Conservation (phyloP, 208 protist species). For the Leishmania martiniquensis region DNA sequence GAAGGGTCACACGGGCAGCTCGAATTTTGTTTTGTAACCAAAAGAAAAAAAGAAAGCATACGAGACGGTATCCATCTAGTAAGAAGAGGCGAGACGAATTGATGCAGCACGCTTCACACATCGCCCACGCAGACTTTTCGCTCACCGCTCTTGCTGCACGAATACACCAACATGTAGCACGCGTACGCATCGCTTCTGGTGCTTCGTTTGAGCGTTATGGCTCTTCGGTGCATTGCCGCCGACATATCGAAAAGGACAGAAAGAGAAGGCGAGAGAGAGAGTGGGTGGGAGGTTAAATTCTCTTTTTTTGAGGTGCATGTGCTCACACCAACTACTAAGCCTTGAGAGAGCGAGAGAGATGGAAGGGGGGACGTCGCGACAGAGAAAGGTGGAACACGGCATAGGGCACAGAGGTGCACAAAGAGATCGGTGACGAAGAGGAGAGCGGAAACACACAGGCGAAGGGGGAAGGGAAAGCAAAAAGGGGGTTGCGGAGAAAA, state of each 20-base stretch:
- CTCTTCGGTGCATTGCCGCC: too few species aligned
- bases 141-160: too few species aligned
- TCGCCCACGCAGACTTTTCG: too few species aligned
- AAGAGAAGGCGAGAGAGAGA: too few species aligned
- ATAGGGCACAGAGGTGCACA: not conserved
- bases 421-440: not conserved
- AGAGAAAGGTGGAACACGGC: not conserved
- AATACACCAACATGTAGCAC: too few species aligned
- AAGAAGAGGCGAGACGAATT: too few species aligned
- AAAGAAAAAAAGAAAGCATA: not conserved
- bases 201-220: too few species aligned
- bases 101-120: too few species aligned
- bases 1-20: not conserved
- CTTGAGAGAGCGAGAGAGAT: not conserved
- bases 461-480: not conserved
- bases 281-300: too few species aligned
- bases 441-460: not conserved
- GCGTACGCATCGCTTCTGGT: too few species aligned
- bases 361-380: not conserved
- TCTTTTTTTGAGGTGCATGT: not conserved
- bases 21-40: not conserved
- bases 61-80: not conserved
- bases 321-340: not conserved
- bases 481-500: not conserved
- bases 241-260: too few species aligned